Conservation (phyloP, 1,284 basidiomycete genomes). For the Cryptococcus depauperatus region DNA sequence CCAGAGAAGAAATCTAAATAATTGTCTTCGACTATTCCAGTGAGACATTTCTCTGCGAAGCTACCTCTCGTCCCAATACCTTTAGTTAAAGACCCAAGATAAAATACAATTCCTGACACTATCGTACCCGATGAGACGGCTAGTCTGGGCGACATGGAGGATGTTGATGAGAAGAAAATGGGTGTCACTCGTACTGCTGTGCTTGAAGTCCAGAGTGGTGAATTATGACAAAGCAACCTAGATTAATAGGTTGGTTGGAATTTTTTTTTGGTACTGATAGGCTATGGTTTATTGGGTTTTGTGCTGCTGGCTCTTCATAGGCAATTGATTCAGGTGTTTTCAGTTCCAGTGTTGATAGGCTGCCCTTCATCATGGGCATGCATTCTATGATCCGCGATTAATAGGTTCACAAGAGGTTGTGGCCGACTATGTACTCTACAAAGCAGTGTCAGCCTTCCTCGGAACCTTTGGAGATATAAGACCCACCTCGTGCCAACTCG, state of each 20-base stretch:
- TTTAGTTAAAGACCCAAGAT: no score
- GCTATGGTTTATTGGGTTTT: neutral
- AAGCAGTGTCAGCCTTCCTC: neutral
- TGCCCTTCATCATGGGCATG: neutral
- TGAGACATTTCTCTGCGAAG: no score
- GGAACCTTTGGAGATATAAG: neutral
- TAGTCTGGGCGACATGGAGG: conserved; percentile 1
- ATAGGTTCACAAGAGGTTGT: conserved; percentile 24
- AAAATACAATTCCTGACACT: no score
- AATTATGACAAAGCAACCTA: no score
- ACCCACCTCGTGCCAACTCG: conserved; percentile 63
- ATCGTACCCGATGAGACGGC: neutral
- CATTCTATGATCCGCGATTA: neutral
- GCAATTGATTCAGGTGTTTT: neutral
- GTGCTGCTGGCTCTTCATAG: neutral
- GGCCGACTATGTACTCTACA: conserved; percentile 31
- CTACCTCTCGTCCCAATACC: no score
- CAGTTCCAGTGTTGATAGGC: neutral
- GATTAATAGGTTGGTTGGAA: no score
- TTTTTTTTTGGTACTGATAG: neutral
- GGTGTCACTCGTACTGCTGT: conserved; percentile 7
- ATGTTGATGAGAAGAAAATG: conserved; percentile 15
- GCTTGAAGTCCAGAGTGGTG: conserved; percentile 13
- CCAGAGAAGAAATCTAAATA: no score
- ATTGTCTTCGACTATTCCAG: no score